Evolutionary conservation across 2,329 filamentous ascomycete genomes (phyloP), one percentile per base, ranked within the genome.

Genomic region (Fusarium caatingaense): DNA sequence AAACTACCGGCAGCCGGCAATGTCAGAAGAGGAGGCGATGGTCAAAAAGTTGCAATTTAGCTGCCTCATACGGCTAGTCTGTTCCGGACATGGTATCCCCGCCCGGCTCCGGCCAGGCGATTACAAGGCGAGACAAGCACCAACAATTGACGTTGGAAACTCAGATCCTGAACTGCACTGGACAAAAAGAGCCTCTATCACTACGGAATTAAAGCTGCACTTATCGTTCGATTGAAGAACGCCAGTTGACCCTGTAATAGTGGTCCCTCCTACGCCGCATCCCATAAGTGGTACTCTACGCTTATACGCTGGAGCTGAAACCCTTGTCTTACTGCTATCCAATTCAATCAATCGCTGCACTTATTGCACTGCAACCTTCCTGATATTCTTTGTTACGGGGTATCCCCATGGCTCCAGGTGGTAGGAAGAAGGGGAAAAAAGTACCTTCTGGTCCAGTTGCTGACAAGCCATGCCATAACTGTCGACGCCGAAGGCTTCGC

Each of bases 401-500:
- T 56, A 23, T 32, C 21, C 54, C 64, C 64, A 76, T 76, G 73
- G 73, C 72, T 64, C 69, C 75, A 60, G 49, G 68, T 15, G 42
- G 64, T 60, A 73, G 55, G 28, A 72, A 64, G 47, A 72, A 72
- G 56, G 57, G 64, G 65, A 68, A 76, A 76, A 64, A 73, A 71
- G 51, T 72, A 62, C 70, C 64, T 53, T 69, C 75, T 57, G 68
- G 68, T 16, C 64, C 68, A n/a, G 68, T 71, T 59, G 74, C 76
- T 40, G 69, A 74, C 53, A 81, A 81, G 69, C 75, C 79, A 45
- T 87, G 85, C 74, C 85, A 87, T 78, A 87, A 86, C 78, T 87
- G 85, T 76, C 83, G 85, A 54, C 83, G 84, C 56, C 82, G 82
- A 65, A 82, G 85, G 58, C 83, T 86, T 75, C 84, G 84, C 68